Conservation (phyloP, 2,329 filamentous ascomycete species). For the Beauveria pseudobassiana region DNA sequence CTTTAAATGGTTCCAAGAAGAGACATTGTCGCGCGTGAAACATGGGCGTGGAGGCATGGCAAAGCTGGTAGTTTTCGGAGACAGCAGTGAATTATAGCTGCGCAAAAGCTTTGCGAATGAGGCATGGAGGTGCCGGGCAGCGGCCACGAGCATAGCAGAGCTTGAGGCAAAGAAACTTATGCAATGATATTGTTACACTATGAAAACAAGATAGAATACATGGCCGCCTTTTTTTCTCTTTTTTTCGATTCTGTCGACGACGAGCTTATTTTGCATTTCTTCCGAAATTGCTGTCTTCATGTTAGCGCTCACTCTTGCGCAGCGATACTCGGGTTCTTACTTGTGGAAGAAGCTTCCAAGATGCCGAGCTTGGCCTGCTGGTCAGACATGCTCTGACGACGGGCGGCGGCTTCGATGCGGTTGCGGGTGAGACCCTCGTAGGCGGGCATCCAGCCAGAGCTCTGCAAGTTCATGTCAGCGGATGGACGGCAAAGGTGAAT, state of each 20-base stretch:
- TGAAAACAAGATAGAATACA: background rate
- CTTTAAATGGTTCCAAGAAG: no score
- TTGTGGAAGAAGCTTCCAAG: slow-evolving; percentile 48
- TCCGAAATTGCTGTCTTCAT: slow-evolving; percentile 2
- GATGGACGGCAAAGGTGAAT: no score
- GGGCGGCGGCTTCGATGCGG: slow-evolving; percentile 37
- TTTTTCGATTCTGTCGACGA: background rate
- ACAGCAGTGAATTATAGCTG: no score
- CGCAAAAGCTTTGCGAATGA: no score
- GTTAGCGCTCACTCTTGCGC: background rate
- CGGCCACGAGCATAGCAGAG: no score
- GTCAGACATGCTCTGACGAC: slow-evolving; percentile 48
- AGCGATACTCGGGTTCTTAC: slow-evolving; percentile 27
- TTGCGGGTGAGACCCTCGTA: slow-evolving; percentile 48
- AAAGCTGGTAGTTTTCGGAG: no score
- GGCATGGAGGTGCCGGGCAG: no score
- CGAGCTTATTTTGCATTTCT: slow-evolving; percentile 1
- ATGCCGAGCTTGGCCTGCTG: slow-evolving; percentile 43
- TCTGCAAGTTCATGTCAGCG: slow-evolving; percentile 21
- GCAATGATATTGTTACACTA: background rate
- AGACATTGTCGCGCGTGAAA: no score
- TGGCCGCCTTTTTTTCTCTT: background rate
- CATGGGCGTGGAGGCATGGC: no score
- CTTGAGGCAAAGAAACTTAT: background rate
- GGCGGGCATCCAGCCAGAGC: slow-evolving; percentile 37